Evolutionary conservation across 1,284 basidiomycete genomes (phyloP), one percentile per base, ranked within the genome.

Genomic region (Papiliotrema fonsecae): DNA sequence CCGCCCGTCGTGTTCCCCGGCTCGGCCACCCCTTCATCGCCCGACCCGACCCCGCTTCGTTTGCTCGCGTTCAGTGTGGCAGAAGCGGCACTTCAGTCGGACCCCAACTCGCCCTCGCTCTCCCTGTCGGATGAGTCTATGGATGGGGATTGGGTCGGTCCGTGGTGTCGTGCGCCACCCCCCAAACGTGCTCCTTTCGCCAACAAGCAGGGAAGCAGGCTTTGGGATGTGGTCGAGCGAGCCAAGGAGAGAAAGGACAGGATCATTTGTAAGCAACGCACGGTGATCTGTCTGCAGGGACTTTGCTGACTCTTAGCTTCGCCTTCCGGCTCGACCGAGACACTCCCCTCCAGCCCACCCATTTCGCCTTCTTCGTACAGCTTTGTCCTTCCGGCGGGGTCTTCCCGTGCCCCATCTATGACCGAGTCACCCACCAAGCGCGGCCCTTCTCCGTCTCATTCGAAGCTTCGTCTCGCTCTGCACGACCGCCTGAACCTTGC

Each of bases 241-340:
- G 68, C 66, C 27, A 64, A 60, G 45, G 62, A 65, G 44, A 53
- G 67, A 36, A 48, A 49, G 30, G 49, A 55, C 25, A 52, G 37
- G 39, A 52, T 27, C 41, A 26, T 28, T 27, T 27, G 43, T 24
- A 31, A 49, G 47, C 37, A 38, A 6, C 9, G 18, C 25, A 21
- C 39, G 6, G 7, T 30, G 9, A 25, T 31, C 9, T 34, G 28
- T 55, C 31, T 24, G 10, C 11, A 14, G 25, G 7, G 25, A 24
- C 9, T 5, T 28, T 16, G 7, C 14, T 27, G 25, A 30, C 14
- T 30, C n/a, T 6, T 22, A 14, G 39, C 35, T n/a, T 52, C 51
- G 35, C 51, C 56, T 85, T 82, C 80, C 77, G 9, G 81, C 82
- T 59, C 81, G 82, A 35, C 46, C 81, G 82, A 63, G 77, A 80